Base-by-base conservation (phyloP, 352 stramenopile species). In the Globisporangium canariense region DNA sequence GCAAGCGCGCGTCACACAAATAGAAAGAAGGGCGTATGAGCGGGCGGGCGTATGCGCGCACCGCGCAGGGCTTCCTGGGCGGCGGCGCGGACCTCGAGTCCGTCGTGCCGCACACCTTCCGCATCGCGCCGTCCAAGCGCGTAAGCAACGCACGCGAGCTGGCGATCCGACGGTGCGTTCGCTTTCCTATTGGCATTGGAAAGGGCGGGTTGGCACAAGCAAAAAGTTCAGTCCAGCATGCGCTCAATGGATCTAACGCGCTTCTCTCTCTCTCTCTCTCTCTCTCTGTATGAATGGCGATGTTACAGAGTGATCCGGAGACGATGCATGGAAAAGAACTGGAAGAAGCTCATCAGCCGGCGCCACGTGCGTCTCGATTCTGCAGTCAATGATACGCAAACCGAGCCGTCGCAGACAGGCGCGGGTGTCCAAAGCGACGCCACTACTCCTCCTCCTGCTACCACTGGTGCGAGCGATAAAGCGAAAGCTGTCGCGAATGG, bases 271-370 rank as follows among this genome's bases (percentile, higher is more conserved):
- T 51, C 20, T 50, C 38, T 61, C 1, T 25, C 9, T 20, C 20
- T 43, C 40, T 61, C 3, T 25, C 9, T 45, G 18, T 60, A n/a
- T 28, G 30, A 58, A 68, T 67, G 41, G 47, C 60, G 9, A 40
- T 60, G 36, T 30, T 22, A 30, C 61, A 91, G 83, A 57, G 79
- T 69, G 16, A 91, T 91, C 40, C 80, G 80, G 22, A 65, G 77
- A 32, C 80, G 76, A 45, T 90, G 80, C 56, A 85, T 77, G 72
- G 80, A 91, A 66, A 91, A 91, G 55, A 92, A 92, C 74, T 92
- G 83, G 83, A 80, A 81, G 60, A 92, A 92, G 61, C 68, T 92
- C 67, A 75, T 92, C 51, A 81, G 69, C 18, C 60, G 88, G 25
- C 70, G 78, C 36, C 79, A 85, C 51, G 55, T 51, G 36, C 70